Evolutionary conservation across 306 rosid genomes (phyloP), one percentile per base, ranked within the genome.

Genomic region (Cicer cuneatum): DNA sequence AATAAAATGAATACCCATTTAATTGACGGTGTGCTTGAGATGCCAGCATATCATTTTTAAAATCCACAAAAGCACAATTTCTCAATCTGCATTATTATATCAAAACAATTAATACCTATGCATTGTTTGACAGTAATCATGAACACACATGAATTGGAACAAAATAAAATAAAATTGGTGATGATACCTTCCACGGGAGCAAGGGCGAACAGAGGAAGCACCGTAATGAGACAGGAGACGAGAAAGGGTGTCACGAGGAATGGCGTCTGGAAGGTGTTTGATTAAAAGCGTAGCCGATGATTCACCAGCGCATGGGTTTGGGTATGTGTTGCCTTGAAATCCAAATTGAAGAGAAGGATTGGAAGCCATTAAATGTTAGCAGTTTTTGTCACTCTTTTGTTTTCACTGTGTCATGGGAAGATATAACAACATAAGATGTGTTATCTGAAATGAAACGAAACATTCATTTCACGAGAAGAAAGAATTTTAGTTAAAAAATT

Each of bases 51-150:
- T 90, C 92, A 72, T 78, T 87, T 81, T 75, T 81, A 72, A 92
- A 92, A 83, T 90, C 96, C 59, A 78, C 88, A 76, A 88, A 92
- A 45, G 96, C 98, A 71, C 89, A 87, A 78, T 92, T 92, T 63
- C 82, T 92, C 83, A 92, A 42, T 83, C 97, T 92, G 83, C 47
- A 68, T 15, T n/a, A 38, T 6, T n/a, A 38, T 6, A 60, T 16
- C 35, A 48, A 48, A 62, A 15, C 19, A 33, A 68, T 5, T 40
- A 41, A 38, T 45, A 73, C 39, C 2, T 12, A 60, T 15, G 52
- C 42, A 35, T 42, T 35, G 49, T 53, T 56, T 38, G 66, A 72
- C 21, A 2, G 59, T 64, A 58, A 29, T 58, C 42, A 12, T 58
- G 40, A 41, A 8, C 45, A 41, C 10, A 41, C 2, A 41, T 8